Percentiles rank a stretch among this genome's conserved stretches.
Evolutionary conservation across 2,329 filamentous ascomycete species (phyloP).

Genomic region (Scytalidium sp.): DNA sequence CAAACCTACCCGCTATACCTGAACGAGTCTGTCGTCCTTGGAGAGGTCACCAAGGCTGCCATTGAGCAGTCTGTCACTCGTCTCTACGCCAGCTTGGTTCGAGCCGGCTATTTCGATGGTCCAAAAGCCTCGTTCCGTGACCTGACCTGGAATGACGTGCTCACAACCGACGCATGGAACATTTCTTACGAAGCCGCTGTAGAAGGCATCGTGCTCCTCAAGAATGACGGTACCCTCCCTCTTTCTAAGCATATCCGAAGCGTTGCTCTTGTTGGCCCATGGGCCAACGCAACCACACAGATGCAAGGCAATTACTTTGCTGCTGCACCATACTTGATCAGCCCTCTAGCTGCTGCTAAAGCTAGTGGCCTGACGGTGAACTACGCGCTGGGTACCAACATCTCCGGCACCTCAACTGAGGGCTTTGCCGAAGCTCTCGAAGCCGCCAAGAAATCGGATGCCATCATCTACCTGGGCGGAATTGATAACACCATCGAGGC

Average conservation of each 20-base stretch:
- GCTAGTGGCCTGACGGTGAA: slow-evolving; percentile 17
- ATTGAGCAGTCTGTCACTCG: slow-evolving; percentile 48
- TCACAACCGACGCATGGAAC: slow-evolving; percentile 10
- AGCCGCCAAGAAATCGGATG: slow-evolving; percentile 41
- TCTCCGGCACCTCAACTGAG: slow-evolving; percentile 37
- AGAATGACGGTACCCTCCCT: slow-evolving; percentile 21
- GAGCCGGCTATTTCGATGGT: slow-evolving; percentile 56
- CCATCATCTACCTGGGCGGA: slow-evolving; percentile 53
- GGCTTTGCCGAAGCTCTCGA: slow-evolving; percentile 30
- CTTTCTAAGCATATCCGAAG: slow-evolving; percentile 6
- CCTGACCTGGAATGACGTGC: slow-evolving; percentile 43
- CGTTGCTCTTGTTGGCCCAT: slow-evolving; percentile 20
- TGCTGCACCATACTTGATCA: slow-evolving; percentile 15
- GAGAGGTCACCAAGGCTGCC: slow-evolving; percentile 39
- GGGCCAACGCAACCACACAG: slow-evolving; percentile 18
- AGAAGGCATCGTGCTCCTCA: slow-evolving; percentile 21
- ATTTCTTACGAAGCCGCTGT: slow-evolving; percentile 19
- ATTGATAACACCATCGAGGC: slow-evolving; percentile 50
- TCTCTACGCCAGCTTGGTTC: slow-evolving; percentile 51
- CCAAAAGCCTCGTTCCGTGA: slow-evolving; percentile 44
- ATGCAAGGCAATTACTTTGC: slow-evolving; percentile 23
- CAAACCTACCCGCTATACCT: slow-evolving; percentile 12
- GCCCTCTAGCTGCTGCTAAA: slow-evolving; percentile 43
- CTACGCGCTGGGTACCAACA: slow-evolving; percentile 33
- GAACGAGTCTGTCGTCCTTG: slow-evolving; percentile 22